Conservation (phyloP, 257 asterid species). For the Ligustrum vulgare region DNA sequence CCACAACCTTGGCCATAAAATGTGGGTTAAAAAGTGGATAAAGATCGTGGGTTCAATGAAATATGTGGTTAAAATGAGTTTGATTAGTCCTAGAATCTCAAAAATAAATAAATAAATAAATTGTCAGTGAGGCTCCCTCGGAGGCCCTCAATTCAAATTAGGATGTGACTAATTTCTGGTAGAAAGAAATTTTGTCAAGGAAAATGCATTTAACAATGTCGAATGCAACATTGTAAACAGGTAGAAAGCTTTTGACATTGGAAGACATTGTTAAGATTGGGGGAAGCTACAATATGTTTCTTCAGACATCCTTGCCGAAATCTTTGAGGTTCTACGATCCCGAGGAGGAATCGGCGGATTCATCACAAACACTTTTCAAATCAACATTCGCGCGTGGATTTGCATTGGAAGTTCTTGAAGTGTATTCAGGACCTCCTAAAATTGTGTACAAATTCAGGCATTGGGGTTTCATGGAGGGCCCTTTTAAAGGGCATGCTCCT, state of each 20-base stretch:
- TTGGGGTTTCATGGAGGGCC: slow-evolving; percentile 80
- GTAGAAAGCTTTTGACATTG: slow-evolving; percentile 34
- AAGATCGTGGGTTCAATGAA: no score
- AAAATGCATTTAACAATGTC: not conserved
- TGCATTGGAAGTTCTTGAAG: slow-evolving; percentile 61
- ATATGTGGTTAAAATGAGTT: no score
- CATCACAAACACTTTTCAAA: slow-evolving; percentile 61
- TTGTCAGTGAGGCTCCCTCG: no score
- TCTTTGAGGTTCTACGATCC: slow-evolving; percentile 54
- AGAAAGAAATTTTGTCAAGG: no score
- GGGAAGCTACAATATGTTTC: slow-evolving; percentile 75
- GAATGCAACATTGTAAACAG: slow-evolving; percentile 11
- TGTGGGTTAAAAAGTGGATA: no score
- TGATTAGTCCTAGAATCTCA: no score
- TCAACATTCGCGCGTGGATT: slow-evolving; percentile 65
- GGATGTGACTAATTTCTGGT: no score
- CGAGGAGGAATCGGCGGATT: slow-evolving; percentile 49
- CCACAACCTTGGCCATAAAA: no score
- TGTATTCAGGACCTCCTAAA: slow-evolving; percentile 71
- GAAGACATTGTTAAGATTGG: slow-evolving; percentile 49
- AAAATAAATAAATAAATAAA: no score
- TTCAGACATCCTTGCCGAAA: slow-evolving; percentile 70
- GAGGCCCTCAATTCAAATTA: no score
- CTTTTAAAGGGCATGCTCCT: slow-evolving; percentile 54
- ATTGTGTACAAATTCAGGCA: slow-evolving; percentile 73